Conservation (phyloP, 441 rosid genomes). For the Manihot esculenta region DNA sequence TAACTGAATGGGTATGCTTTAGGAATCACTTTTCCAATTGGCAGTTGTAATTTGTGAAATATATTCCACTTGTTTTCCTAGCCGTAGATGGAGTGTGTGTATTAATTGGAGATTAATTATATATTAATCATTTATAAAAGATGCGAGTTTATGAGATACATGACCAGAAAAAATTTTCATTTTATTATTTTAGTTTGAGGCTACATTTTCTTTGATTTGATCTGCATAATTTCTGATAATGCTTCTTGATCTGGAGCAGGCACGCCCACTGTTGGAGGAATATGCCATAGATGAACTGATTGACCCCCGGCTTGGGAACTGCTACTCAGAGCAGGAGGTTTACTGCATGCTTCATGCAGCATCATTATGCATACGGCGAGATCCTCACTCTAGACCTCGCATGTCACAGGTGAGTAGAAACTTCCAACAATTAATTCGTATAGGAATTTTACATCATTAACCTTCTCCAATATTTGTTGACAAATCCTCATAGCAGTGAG, state of each 20-base stretch:
- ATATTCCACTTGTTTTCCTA: neutral
- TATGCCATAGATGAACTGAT: constrained; percentile 68
- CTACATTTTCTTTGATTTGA: neutral
- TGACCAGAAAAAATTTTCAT: neutral
- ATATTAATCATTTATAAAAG: no score
- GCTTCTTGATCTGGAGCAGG: constrained; percentile 48
- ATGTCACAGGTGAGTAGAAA: constrained; percentile 78
- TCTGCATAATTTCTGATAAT: constrained; percentile 5
- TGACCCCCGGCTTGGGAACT: constrained; percentile 64
- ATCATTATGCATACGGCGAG: constrained; percentile 79
- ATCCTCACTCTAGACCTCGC: constrained; percentile 91
- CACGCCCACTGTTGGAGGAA: constrained; percentile 91
- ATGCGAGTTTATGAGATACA: neutral
- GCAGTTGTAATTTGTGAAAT: no score
- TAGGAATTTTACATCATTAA: neutral
- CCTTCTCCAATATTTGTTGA: neutral
- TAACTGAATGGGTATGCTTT: constrained; percentile 88
- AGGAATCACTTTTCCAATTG: neutral
- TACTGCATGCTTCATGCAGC: constrained; percentile 93
- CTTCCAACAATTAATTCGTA: neutral
- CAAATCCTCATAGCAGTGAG: neutral
- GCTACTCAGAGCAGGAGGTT: constrained; percentile 71
- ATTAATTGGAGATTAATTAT: no score
- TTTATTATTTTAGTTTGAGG: neutral
- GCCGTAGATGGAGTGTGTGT: no score